Conservation (phyloP, 1,284 basidiomycete species). For the Sporisorium exsertum region DNA sequence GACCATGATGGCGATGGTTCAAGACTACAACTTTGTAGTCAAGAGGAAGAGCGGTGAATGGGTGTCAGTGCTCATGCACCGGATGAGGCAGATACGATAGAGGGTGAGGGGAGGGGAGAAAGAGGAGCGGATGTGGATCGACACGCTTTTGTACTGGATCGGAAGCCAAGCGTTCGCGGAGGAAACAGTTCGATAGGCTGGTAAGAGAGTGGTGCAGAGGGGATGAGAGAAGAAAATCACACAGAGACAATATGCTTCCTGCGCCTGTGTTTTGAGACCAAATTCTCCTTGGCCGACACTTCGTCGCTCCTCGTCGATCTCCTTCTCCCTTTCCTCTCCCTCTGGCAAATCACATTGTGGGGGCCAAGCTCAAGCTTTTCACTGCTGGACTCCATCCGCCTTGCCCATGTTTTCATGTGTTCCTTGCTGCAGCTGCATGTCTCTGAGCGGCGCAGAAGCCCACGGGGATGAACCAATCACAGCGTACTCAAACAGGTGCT, state of each 20-base stretch:
- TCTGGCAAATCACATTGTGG: slow-evolving; percentile 3
- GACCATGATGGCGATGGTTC: slow-evolving; percentile 40
- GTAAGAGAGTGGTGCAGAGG: not conserved
- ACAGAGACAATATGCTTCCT: not conserved
- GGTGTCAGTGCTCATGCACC: not conserved
- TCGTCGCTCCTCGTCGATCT: not conserved
- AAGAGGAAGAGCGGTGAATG: not conserved
- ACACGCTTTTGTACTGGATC: slow-evolving; percentile 21
- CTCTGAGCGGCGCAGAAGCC: slow-evolving; percentile 7
- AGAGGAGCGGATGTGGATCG: not conserved
- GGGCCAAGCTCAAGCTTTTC: not conserved
- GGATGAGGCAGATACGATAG: not conserved
- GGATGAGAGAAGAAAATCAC: not conserved
- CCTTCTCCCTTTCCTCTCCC: not conserved
- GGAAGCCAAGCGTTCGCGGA: not conserved
- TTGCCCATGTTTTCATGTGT: slow-evolving; percentile 9
- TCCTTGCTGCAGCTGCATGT: not conserved
- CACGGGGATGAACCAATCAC: slow-evolving; percentile 19
- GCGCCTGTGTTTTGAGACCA: not conserved
- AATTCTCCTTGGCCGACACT: not conserved
- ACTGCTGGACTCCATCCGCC: not conserved
- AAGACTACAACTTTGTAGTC: not conserved
- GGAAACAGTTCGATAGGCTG: slow-evolving; percentile 20
- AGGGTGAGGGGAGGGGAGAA: not conserved
- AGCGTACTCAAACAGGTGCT: not conserved